Evolutionary conservation across 2,329 filamentous ascomycete genomes (phyloP), one percentile per base, ranked within the genome.

Genomic region (Cercospora canescens): DNA sequence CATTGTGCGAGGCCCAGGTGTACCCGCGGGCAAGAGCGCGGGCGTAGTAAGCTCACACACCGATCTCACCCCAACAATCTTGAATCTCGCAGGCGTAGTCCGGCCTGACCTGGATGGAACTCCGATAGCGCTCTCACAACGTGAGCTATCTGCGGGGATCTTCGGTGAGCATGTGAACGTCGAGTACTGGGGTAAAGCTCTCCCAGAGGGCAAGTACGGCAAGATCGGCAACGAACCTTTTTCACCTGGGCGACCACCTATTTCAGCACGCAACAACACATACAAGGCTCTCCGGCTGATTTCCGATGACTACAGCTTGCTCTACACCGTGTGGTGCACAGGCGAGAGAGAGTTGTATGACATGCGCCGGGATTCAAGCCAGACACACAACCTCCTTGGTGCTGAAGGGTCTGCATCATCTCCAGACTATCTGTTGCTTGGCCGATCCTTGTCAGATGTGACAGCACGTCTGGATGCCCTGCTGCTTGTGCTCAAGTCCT

Each of bases 261-360:
- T 67, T 11, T 62, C 62, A 24, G 69, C 67, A n/a, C 39, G 67
- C 6, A 75, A 76, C 66, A 72, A 74, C 26, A 75, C 75, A 1
- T 76, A 76, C 69, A 76, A 76, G 58, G 73, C 74, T 7, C 65
- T 76, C 8, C 69, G 74, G 4, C 28, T 76, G 3, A 63, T 72
- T 8, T 70, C 69, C 18, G 62, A 71, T 4, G 67, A 59, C 6
- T 90, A 90, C 72, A 86, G 85, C 71, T 74, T 91, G 6, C 87
- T 87, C 68, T 91, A 91, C 71, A 84, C 87, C 0, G 87, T 90
- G 0, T 91, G 88, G 88, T 91, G 89, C 72, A 89, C 79, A 6
- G 87, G 88, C 60, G 88, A 90, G 72, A 84, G 86, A 62, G 88
- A 91, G 73, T 81, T 89, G 8, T 91, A 91, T 73, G 84, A 91